Conservation (phyloP, 768 basidiomycete genomes). For the Russula sp. region DNA sequence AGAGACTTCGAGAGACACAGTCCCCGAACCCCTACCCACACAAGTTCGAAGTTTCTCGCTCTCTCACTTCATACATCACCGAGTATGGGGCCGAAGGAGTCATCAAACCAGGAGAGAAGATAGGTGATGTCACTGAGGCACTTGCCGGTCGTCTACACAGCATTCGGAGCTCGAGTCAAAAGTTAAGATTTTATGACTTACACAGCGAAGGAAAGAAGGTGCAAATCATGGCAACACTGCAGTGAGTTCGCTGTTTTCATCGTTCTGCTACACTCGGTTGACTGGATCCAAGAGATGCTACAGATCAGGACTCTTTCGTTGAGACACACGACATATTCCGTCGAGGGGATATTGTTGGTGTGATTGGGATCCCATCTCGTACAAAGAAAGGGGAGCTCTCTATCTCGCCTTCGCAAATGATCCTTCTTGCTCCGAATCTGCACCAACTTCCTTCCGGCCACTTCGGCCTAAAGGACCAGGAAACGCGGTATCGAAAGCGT, state of each 20-base stretch:
- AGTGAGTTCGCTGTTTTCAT: slow-evolving; percentile 48
- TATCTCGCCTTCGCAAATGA: slow-evolving; percentile 74
- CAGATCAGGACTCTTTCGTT: slow-evolving; percentile 61
- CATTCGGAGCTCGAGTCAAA: slow-evolving; percentile 76
- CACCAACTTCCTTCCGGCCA: slow-evolving; percentile 92
- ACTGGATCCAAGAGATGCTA: slow-evolving; percentile 51
- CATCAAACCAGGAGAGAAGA: slow-evolving; percentile 63
- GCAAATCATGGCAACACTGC: slow-evolving; percentile 89
- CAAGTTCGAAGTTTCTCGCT: slow-evolving; percentile 90
- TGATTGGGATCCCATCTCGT: slow-evolving; percentile 82
- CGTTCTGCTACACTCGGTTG: background rate
- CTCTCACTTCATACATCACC: slow-evolving; percentile 69
- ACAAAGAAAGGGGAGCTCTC: slow-evolving; percentile 96
- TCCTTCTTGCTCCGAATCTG: slow-evolving; percentile 91
- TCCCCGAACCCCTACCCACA: slow-evolving; percentile 96
- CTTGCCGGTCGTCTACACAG: slow-evolving; percentile 92
- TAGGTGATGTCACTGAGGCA: slow-evolving; percentile 54
- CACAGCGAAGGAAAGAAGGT: slow-evolving; percentile 90
- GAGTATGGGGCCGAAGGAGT: slow-evolving; percentile 71
- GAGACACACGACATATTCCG: slow-evolving; percentile 81
- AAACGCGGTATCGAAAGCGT: slow-evolving; percentile 96
- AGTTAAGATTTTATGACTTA: slow-evolving; percentile 92
- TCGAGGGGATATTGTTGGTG: slow-evolving; percentile 95
- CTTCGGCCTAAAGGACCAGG: slow-evolving; percentile 95
- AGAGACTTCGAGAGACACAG: slow-evolving; percentile 78